A percentile compares a stretch with the other conserved stretches of the same genome.
Evolutionary conservation across 129 eudicot species (phyloP).

Genomic region (Artemisia tridentata): DNA sequence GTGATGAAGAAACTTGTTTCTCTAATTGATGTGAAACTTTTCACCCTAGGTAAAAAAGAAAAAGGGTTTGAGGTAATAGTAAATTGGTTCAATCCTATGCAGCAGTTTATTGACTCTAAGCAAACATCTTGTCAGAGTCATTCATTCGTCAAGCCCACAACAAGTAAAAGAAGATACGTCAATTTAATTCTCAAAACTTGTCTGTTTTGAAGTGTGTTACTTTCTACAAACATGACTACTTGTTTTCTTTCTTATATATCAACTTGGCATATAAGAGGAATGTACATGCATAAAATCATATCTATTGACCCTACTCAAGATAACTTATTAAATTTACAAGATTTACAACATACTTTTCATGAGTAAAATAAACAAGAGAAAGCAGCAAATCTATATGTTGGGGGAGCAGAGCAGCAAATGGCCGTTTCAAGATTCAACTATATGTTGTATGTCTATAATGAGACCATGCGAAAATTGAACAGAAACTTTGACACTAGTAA

Average conservation of each 20-base stretch:
- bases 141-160: constrained; percentile 14
- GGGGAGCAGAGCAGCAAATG: background rate
- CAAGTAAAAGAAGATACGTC: constrained; percentile 20
- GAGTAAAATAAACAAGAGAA: constrained; percentile 1
- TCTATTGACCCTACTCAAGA: constrained; percentile 36
- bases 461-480: background rate
- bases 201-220: constrained; percentile 18
- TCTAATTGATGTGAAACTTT: constrained; percentile 32
- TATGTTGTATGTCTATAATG: constrained; percentile 1
- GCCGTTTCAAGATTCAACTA: constrained; percentile 4
- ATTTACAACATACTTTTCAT: constrained; percentile 16
- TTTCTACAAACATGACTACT: constrained; percentile 26
- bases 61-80: constrained; percentile 8
- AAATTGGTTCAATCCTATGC: constrained; percentile 21
- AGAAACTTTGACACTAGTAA: constrained; percentile 12
- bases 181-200: constrained; percentile 32
- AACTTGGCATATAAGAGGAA: constrained; percentile 36
- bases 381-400: background rate
- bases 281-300: constrained; percentile 29
- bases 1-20: too few species aligned
- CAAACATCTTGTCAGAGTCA: constrained; percentile 24
- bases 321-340: constrained; percentile 28
- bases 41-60: constrained; percentile 30
- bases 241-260: constrained; percentile 15
- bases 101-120: constrained; percentile 18